Evolutionary conservation across 768 basidiomycete genomes (phyloP).

Genomic region (Dioszegia hungarica): DNA sequence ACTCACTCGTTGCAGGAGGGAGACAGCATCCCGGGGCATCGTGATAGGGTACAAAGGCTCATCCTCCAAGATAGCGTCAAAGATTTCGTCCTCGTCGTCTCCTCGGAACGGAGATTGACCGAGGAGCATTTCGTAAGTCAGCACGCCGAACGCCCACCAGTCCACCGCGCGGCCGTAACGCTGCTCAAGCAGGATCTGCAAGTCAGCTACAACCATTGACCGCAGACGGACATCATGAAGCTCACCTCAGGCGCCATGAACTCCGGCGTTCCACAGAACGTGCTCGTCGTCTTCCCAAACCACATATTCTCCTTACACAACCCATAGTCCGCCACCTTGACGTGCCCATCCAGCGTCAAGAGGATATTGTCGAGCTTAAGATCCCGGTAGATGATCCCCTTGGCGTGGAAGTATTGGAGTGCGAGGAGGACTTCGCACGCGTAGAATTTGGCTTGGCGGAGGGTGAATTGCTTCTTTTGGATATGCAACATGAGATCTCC

Average conservation of each 20-base stretch:
- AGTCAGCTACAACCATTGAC: not conserved
- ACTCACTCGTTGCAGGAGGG: conserved; percentile 77
- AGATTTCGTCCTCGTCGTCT: conserved; percentile 99
- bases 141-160: conserved; percentile 99
- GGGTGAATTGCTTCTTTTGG: conserved; percentile 96
- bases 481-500: conserved; percentile 99
- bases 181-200: conserved; percentile 94
- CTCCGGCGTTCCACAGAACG: conserved; percentile 98
- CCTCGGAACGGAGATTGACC: conserved; percentile 99
- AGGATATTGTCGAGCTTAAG: conserved; percentile 97
- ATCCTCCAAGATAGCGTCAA: conserved; percentile 97
- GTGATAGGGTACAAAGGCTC: conserved; percentile 98
- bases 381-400: conserved; percentile 99
- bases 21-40: conserved; percentile 96
- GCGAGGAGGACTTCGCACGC: conserved; percentile 94
- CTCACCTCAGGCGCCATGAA: conserved; percentile 98
- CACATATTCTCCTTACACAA: conserved; percentile 99
- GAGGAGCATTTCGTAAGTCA: conserved; percentile 97
- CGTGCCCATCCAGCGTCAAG: conserved; percentile 91
- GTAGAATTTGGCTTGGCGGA: conserved; percentile 98
- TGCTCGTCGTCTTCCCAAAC: conserved; percentile 90
- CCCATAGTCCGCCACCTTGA: conserved; percentile 98
- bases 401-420: conserved; percentile 93
- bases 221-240: not conserved
- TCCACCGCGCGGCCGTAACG: conserved; percentile 97